Base-by-base conservation (phyloP, 306 rosid species). In the Vicia villosa region DNA sequence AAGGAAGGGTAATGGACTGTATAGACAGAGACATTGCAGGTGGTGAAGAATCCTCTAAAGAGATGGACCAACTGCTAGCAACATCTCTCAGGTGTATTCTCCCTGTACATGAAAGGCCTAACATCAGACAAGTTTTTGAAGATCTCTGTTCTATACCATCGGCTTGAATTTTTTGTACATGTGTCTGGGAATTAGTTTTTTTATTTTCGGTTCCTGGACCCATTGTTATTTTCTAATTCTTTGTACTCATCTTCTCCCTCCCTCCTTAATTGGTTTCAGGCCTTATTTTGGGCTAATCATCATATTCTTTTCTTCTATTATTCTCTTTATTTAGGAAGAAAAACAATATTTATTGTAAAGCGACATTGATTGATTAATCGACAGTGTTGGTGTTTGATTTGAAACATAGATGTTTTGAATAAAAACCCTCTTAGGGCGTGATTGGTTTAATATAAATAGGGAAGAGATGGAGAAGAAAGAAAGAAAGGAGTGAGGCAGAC, bases 21-120 rank as follows among this genome's bases (percentile, higher is more conserved):
- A 75, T 90, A 36, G 98, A 94, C 88, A 77, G 96, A 78, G 98
- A 94, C 81, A 90, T 94, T 55, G 86, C 89, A 10, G 87, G 96
- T 30, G 96, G 92, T 50, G 94, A 86, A 77, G 98, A 90, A 69
- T 90, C 91, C 69, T 74, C 86, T 10, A 80, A 82, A 73, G 92
- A 86, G 64, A 90, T 94, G 97, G 97, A 88, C 17, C 89, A 84
- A 60, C 73, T 90, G 83, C 91, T 94, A 73, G 91, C 85, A 28
- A 76, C 87, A 69, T 85, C 98, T 36, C 89, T 90, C 67, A 78
- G 86, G 90, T 94, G 98, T 86, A 94, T 94, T 83, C 97, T 83
- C 74, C 92, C 97, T 74, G 98, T 90, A 88, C 80, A 90, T 88
- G 98, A 94, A 81, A 94, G 98, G 94, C 98, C 98, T 83, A 88